Evolutionary conservation across 192 early-diverging fungal genomes (phyloP).

Genomic region (Mortierella antarctica): DNA sequence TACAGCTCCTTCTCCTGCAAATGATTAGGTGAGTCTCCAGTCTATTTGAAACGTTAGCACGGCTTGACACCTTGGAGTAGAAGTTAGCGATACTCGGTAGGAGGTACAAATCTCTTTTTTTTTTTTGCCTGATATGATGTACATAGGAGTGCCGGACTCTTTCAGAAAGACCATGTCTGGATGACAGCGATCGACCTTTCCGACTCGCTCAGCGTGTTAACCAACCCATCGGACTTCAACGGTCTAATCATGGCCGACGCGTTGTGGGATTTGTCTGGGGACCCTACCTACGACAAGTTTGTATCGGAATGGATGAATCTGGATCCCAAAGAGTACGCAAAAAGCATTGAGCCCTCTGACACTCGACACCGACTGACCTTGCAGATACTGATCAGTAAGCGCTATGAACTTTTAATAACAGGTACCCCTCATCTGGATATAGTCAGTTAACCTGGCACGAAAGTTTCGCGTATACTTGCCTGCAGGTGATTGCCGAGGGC

Average conservation of each 20-base stretch:
- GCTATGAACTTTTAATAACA: background rate
- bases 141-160: slow-evolving; percentile 23
- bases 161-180: slow-evolving; percentile 26
- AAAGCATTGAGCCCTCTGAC: background rate
- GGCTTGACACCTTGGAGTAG: too few species aligned
- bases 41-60: background rate
- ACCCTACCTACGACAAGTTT: slow-evolving; percentile 27
- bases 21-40: slow-evolving; percentile 7
- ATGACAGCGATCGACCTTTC: slow-evolving; percentile 33
- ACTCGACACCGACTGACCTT: too few species aligned
- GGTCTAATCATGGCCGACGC: slow-evolving; percentile 41
- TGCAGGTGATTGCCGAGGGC: slow-evolving; percentile 27
- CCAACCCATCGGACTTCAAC: slow-evolving; percentile 16
- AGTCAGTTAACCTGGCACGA: slow-evolving; percentile 38
- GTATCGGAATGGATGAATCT: slow-evolving; percentile 8
- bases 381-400: background rate
- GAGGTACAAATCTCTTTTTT: too few species aligned
- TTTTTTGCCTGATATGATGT: background rate
- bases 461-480: slow-evolving; percentile 35
- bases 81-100: background rate
- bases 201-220: slow-evolving; percentile 6
- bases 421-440: slow-evolving; percentile 23
- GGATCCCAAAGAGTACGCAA: slow-evolving; percentile 6
- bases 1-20: slow-evolving; percentile 6
- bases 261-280: slow-evolving; percentile 20